phyloP scores from a whole-genome alignment of 225 moss, liverwort and hornwort genomes.

The Anthoceros angustus region DNA sequence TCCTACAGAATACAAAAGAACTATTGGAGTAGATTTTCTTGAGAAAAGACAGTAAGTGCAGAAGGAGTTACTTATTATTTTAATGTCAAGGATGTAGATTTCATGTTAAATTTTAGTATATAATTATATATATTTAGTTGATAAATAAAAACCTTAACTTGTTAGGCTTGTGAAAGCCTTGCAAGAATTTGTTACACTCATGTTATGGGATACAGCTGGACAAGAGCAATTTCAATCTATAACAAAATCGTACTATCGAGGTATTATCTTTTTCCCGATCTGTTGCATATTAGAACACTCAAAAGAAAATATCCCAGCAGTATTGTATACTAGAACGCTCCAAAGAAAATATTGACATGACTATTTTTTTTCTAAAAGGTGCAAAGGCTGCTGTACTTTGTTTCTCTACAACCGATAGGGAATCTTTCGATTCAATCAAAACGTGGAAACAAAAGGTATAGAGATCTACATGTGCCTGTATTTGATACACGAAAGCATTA shows the following conservation, averaged over 20 bases:
- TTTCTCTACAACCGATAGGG: conserved; percentile 70
- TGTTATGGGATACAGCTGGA: conserved; percentile 96
- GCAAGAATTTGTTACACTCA: conserved; percentile 76
- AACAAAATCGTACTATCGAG: conserved; percentile 77
- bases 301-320: too few species aligned
- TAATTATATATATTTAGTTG: not conserved
- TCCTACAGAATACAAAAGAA: conserved; percentile 57
- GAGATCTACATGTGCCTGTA: not conserved
- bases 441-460: conserved; percentile 72
- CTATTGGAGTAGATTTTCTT: conserved; percentile 84
- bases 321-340: too few species aligned
- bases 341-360: not conserved
- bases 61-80: not conserved
- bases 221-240: conserved; percentile 90
- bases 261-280: conserved; percentile 13
- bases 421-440: conserved; percentile 57
- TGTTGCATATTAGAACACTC: too few species aligned
- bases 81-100: not conserved
- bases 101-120: not conserved
- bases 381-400: conserved; percentile 75
- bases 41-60: conserved; percentile 63
- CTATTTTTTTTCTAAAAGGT: conserved; percentile 17
- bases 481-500: not conserved
- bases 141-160: not conserved
- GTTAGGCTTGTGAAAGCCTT: conserved; percentile 50